These are phyloP conservation scores for Scleromitrula shiraiana DNA, from an alignment of 2,329 filamentous ascomycete species.

Conservation along the genomic window DNA sequence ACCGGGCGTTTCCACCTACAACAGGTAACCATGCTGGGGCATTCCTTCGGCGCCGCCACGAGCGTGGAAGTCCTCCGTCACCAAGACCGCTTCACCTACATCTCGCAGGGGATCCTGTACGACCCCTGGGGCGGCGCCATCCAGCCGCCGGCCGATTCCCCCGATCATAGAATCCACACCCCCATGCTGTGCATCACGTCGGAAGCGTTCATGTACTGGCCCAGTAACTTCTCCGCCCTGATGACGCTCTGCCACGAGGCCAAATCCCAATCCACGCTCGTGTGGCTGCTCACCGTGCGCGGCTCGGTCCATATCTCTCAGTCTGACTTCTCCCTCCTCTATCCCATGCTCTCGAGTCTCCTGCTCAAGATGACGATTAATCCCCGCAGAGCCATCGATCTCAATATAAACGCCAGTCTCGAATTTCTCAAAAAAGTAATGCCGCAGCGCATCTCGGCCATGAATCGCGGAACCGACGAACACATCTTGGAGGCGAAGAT, in stretches of 20 bases:
- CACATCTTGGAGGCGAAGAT: conserved; percentile 37
- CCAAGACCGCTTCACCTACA: conserved; percentile 44
- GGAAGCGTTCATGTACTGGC: conserved; percentile 66
- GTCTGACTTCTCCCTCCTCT: conserved; percentile 58
- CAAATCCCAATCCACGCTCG: conserved; percentile 36
- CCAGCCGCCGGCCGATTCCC: conserved; percentile 35
- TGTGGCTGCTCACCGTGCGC: conserved; percentile 44
- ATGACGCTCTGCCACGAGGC: conserved; percentile 49
- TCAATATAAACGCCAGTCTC: conserved; percentile 54
- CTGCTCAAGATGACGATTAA: conserved; percentile 57
- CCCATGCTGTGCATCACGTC: conserved; percentile 57
- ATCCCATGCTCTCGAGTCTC: conserved; percentile 48
- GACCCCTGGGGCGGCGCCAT: conserved; percentile 54
- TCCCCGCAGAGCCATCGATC: conserved; percentile 51
- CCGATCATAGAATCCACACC: conserved; percentile 37
- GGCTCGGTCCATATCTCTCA: conserved; percentile 60
- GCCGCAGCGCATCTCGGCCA: conserved; percentile 38
- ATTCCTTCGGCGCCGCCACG: conserved; percentile 61
- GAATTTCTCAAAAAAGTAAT: conserved; percentile 53
- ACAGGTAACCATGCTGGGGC: conserved; percentile 54
- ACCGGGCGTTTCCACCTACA: conserved; percentile 45
- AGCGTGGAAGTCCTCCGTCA: conserved; percentile 51
- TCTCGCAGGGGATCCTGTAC: conserved; percentile 57
- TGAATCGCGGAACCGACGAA: conserved; percentile 47
- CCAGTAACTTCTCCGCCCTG: conserved; percentile 52